Base-by-base conservation (phyloP, 129 eudicot genomes). In the Centrapalus pauciflorus region DNA sequence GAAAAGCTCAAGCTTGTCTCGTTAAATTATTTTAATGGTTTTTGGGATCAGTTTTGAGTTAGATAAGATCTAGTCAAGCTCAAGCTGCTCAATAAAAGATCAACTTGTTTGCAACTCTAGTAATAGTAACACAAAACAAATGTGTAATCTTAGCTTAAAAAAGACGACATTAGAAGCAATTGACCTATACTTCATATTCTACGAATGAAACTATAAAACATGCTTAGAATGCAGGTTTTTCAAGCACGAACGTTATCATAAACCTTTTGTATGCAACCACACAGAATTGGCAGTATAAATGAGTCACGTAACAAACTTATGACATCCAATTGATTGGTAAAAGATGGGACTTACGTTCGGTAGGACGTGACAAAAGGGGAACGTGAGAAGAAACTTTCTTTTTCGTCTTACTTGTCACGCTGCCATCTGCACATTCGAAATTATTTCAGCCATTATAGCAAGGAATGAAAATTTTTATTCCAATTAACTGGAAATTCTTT, bases 351-450 rank as follows among this genome's bases (percentile, higher is more conserved):
- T 87, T 64, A 90, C 97, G 97, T 78, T 90, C 97, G 51, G 95
- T 87, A 59, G 90, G 87, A 5, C 97, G 84, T 20, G 79, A 84
- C 80, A 84, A 43, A 38, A 90, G 85, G 27, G 93, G 87, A 78
- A 87, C 61, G 77, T 90, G 83, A 43, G 79, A 63, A 54, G 83
- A 68, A 70, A 19, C 83, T 73, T 82, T 90, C 88, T 77, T 86
- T 73, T 77, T 84, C 5, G 71, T 68, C 80, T 57, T 46, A 50
- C 65, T 73, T 32, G n/a, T 33, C 41, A 24, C 64, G 50, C 75
- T 67, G 46, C 26, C 71, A 68, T 81, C 97, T 90, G 83, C 66
- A 79, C 45, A 67, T 67, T 27, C 32, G 29, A 81, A 54, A 20
- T 45, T 55, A 30, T 52, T 16, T 82, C 51, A 79, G 71, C 52